phyloP scores from a whole-genome alignment of 2,329 filamentous ascomycete genomes.

The Teratosphaeria zuluensis region DNA sequence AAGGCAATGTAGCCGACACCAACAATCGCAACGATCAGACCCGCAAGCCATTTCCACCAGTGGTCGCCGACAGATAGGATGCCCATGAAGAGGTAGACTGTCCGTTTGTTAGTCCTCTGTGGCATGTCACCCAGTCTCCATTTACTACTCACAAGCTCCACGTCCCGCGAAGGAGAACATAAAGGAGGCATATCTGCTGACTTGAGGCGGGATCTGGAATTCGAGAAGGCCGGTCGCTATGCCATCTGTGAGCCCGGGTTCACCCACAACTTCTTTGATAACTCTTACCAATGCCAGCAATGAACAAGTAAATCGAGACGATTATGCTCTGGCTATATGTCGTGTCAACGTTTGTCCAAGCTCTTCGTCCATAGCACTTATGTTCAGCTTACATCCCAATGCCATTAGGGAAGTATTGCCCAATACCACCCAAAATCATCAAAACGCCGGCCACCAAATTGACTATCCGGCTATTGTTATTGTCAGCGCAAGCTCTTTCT shows the following conservation, averaged over 20 bases:
- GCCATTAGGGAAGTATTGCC: conserved; percentile 51
- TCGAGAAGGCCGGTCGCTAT: conserved; percentile 59
- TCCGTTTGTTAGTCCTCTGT: neutral
- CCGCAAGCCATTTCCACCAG: conserved; percentile 63
- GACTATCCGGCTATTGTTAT: conserved; percentile 65
- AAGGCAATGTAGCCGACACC: conserved; percentile 62
- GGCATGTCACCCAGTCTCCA: conserved; percentile 4
- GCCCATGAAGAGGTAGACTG: conserved; percentile 95
- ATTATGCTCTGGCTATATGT: conserved; percentile 57
- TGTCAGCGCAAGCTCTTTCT: conserved; percentile 5
- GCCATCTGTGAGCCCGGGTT: conserved; percentile 4
- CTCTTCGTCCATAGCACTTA: conserved; percentile 10
- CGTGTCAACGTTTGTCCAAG: conserved; percentile 1
- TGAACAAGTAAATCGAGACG: conserved; percentile 74
- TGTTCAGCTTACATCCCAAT: conserved; percentile 45
- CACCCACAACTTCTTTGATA: neutral
- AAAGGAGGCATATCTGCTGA: conserved; percentile 91
- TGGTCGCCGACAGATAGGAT: conserved; percentile 65
- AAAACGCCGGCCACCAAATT: conserved; percentile 82
- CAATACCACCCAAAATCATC: conserved; percentile 76
- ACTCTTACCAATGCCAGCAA: conserved; percentile 73
- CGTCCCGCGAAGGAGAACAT: conserved; percentile 96
- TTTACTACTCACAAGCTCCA: conserved; percentile 64
- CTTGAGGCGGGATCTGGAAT: conserved; percentile 88
- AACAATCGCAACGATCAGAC: conserved; percentile 64